These are phyloP conservation scores for Poa pratensis DNA, from an alignment of 176 grass and related monocot species.

Conservation along the genomic window DNA sequence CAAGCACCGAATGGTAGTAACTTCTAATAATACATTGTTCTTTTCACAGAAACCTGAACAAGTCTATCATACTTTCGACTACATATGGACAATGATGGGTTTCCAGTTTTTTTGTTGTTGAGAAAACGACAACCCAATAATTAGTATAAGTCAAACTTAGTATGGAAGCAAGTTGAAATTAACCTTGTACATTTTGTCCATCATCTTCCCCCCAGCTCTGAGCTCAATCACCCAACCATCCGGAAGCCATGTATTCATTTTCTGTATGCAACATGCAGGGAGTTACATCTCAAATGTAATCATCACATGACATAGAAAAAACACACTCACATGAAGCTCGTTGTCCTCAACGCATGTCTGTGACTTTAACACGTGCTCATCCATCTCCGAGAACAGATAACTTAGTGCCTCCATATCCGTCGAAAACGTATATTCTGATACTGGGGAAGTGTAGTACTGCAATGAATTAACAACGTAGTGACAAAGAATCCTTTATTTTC, in stretches of 20 bases:
- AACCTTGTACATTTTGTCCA: slow-evolving; percentile 69
- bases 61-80: background rate
- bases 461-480: background rate
- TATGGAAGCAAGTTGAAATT: slow-evolving; percentile 22
- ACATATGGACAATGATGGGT: background rate
- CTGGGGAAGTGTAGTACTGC: slow-evolving; percentile 61
- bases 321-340: slow-evolving; percentile 41
- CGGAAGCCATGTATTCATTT: slow-evolving; percentile 49
- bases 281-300: slow-evolving; percentile 25
- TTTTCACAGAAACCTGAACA: background rate
- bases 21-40: background rate
- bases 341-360: background rate
- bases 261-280: slow-evolving; percentile 22
- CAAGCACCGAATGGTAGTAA: background rate
- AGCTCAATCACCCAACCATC: slow-evolving; percentile 51
- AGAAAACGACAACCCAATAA: no score
- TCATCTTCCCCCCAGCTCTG: slow-evolving; percentile 53
- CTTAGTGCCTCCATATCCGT: slow-evolving; percentile 50
- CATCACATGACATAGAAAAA: background rate
- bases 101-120: background rate
- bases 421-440: slow-evolving; percentile 55
- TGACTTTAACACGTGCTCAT: slow-evolving; percentile 38
- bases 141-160: slow-evolving; percentile 9
- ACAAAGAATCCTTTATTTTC: background rate
- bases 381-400: slow-evolving; percentile 51